phyloP scores from a whole-genome alignment of 805 yeast genomes.

The Lachancea fermentati region DNA sequence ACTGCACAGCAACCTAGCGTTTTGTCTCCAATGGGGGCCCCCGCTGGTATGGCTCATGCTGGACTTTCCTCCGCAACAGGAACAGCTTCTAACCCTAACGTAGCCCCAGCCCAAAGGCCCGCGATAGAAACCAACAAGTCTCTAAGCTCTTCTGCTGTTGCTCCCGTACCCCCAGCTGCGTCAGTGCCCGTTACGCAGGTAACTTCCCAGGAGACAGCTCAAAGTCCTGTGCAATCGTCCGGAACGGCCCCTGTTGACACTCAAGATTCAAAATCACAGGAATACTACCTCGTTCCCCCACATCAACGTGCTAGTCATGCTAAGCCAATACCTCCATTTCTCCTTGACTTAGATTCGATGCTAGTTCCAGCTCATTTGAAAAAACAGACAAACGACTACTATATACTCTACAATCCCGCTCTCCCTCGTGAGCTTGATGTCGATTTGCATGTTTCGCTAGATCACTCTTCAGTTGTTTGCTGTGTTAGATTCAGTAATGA shows the following conservation, averaged over 20 bases:
- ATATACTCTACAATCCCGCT: slow-evolving; percentile 85
- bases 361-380: slow-evolving; percentile 70
- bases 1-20: slow-evolving; percentile 3
- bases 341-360: slow-evolving; percentile 72
- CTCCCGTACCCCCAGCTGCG: not conserved
- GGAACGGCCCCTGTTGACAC: slow-evolving; percentile 21
- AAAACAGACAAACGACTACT: slow-evolving; percentile 79
- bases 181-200: slow-evolving; percentile 2
- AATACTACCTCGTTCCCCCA: slow-evolving; percentile 35
- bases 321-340: slow-evolving; percentile 76
- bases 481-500: slow-evolving; percentile 90
- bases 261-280: slow-evolving; percentile 21
- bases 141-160: not conserved
- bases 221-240: slow-evolving; percentile 13
- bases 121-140: not conserved
- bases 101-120: not conserved
- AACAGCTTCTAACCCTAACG: slow-evolving; percentile 7
- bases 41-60: slow-evolving; percentile 15
- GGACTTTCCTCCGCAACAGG: slow-evolving; percentile 15
- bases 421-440: slow-evolving; percentile 73
- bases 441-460: slow-evolving; percentile 81
- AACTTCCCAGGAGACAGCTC: slow-evolving; percentile 3
- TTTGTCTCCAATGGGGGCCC: slow-evolving; percentile 6
- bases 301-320: slow-evolving; percentile 44
- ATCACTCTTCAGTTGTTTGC: slow-evolving; percentile 92